Conservation (phyloP, 2,329 filamentous ascomycete species). For the Aspergillus sp. region DNA sequence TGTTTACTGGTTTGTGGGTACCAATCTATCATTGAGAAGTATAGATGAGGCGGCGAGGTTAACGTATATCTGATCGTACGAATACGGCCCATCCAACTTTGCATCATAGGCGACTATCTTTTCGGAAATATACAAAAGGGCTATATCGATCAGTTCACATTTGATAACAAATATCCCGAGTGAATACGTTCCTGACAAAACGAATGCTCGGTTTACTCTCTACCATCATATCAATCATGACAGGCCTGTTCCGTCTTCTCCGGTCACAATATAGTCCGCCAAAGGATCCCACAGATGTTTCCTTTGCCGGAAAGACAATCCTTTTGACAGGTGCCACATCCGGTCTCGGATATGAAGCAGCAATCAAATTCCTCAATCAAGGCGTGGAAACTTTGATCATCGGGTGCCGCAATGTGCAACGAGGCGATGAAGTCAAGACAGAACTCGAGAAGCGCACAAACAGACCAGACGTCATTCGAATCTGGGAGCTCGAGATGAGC, state of each 20-base stretch:
- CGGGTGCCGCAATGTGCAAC: slow-evolving; percentile 37
- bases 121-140: too few species aligned
- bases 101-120: too few species aligned
- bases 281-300: slow-evolving; percentile 26
- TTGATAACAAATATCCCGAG: too few species aligned
- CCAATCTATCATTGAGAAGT: too few species aligned
- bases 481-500: slow-evolving; percentile 43
- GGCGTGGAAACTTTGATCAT: slow-evolving; percentile 41
- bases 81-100: too few species aligned
- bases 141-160: too few species aligned
- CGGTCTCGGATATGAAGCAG: slow-evolving; percentile 46
- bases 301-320: slow-evolving; percentile 42
- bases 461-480: slow-evolving; percentile 30
- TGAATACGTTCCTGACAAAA: too few species aligned
- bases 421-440: slow-evolving; percentile 37
- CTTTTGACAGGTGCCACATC: slow-evolving; percentile 47
- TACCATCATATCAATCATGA: slow-evolving; percentile 13
- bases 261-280: slow-evolving; percentile 30
- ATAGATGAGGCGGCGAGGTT: too few species aligned
- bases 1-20: too few species aligned
- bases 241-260: slow-evolving; percentile 23
- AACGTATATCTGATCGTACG: too few species aligned
- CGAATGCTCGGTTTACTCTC: neutral
- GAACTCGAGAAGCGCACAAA: slow-evolving; percentile 30
- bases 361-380: slow-evolving; percentile 41